A percentile compares a stretch with the other conserved stretches of the same genome.
Conservation (phyloP, 106 monocot species). For the Ottelia alismoides region DNA sequence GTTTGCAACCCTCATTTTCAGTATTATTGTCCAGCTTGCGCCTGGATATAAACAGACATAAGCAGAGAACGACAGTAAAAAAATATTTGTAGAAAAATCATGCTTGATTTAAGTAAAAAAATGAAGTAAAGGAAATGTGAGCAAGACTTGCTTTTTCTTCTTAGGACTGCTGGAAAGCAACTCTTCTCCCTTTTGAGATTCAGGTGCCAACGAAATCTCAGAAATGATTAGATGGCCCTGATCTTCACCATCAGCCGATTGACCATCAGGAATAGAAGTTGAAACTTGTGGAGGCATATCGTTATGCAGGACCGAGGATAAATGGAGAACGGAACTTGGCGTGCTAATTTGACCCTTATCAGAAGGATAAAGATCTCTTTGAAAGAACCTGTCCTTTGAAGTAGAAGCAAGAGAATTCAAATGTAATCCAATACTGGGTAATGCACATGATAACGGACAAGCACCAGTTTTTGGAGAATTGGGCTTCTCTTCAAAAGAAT, state of each 20-base stretch:
- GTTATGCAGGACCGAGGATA: no score
- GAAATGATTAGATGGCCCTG: conserved; percentile 20
- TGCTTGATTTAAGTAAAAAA: conserved; percentile 1
- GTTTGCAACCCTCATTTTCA: conserved; percentile 74
- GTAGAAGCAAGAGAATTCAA: conserved; percentile 74
- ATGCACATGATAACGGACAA: conserved; percentile 16
- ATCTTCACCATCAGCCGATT: conserved; percentile 20
- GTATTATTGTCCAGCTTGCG: conserved; percentile 43
- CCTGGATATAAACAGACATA: conserved; percentile 42
- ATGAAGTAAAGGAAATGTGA: no score
- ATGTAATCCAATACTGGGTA: conserved; percentile 88
- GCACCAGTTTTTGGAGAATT: conserved; percentile 18
- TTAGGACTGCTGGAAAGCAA: conserved; percentile 43
- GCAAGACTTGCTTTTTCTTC: conserved; percentile 48
- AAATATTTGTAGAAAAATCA: no score
- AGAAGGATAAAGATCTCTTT: conserved; percentile 28
- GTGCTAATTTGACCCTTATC: conserved; percentile 18
- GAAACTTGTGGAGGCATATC: no score
- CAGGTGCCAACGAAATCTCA: conserved; percentile 18
- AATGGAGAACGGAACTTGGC: conserved; percentile 17
- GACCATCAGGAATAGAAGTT: no score
- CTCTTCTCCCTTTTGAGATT: conserved; percentile 21
- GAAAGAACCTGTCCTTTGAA: conserved; percentile 31
- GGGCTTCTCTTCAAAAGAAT: conserved; percentile 14
- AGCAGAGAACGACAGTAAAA: no score